A percentile compares a stretch with the other conserved stretches of the same genome.
These are phyloP conservation scores for Pilaira anomala DNA, from an alignment of 192 early-diverging fungal species.

Conservation along the genomic window DNA sequence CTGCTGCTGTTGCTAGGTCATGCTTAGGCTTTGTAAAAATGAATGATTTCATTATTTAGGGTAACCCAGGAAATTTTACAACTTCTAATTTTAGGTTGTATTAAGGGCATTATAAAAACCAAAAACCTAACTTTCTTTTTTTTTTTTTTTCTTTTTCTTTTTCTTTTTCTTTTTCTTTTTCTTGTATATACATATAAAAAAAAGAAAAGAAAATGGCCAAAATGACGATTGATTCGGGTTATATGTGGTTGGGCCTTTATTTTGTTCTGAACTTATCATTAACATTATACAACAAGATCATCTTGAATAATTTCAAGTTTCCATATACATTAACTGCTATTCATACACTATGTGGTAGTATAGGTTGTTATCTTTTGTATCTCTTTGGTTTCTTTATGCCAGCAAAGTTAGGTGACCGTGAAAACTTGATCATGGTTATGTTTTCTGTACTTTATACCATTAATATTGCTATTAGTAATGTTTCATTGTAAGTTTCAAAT, in stretches of 20 bases:
- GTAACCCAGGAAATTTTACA: no score
- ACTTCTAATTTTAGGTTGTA: no score
- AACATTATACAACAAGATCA: slow-evolving; percentile 64
- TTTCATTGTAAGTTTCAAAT: slow-evolving; percentile 49
- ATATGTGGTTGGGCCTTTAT: slow-evolving; percentile 49
- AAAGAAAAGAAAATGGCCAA: slow-evolving; percentile 1
- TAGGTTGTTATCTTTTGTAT: slow-evolving; percentile 49
- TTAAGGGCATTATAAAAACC: no score
- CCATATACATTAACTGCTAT: slow-evolving; percentile 73
- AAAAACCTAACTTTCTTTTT: neutral
- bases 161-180: slow-evolving; percentile 10
- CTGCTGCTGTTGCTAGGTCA: no score
- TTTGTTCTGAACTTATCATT: slow-evolving; percentile 59
- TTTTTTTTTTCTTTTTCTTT: slow-evolving; percentile 6
- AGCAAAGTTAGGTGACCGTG: slow-evolving; percentile 31
- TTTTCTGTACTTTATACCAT: slow-evolving; percentile 73
- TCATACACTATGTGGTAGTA: slow-evolving; percentile 56
- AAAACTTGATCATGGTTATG: slow-evolving; percentile 47
- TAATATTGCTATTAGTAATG: slow-evolving; percentile 71
- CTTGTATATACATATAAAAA: neutral
- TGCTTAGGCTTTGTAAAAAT: no score
- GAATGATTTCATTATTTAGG: no score
- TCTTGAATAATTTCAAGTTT: slow-evolving; percentile 58
- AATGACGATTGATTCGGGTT: slow-evolving; percentile 13
- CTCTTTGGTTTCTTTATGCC: slow-evolving; percentile 38